Evolutionary conservation across 805 yeast genomes (phyloP).

Genomic region (Lipomyces japonicus): DNA sequence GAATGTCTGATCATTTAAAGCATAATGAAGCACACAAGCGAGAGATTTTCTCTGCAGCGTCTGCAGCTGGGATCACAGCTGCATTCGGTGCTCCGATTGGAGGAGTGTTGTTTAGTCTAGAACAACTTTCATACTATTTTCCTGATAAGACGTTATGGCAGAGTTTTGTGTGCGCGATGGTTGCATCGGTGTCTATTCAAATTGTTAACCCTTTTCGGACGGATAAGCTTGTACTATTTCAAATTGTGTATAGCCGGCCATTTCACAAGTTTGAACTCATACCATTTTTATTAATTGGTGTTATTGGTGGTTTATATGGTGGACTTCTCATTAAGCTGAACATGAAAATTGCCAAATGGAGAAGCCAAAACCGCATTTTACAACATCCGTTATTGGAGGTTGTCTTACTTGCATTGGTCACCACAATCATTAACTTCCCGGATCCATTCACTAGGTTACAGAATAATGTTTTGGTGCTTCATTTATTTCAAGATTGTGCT

Average conservation of each 20-base stretch:
- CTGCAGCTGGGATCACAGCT: constrained; percentile 79
- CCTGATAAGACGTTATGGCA: constrained; percentile 73
- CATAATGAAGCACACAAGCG: constrained; percentile 51
- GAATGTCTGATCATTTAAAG: constrained; percentile 34
- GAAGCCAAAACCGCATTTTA: constrained; percentile 28
- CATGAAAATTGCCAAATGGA: constrained; percentile 27
- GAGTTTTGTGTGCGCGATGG: constrained; percentile 73
- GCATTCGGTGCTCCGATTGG: constrained; percentile 88
- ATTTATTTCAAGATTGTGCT: constrained; percentile 66
- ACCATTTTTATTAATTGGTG: constrained; percentile 70
- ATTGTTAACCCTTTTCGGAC: constrained; percentile 49
- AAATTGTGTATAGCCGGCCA: constrained; percentile 56
- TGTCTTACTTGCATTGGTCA: constrained; percentile 45
- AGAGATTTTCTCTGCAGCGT: constrained; percentile 67
- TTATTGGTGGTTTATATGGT: constrained; percentile 44
- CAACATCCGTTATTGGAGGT: constrained; percentile 47
- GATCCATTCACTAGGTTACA: constrained; percentile 52
- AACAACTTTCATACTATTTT: constrained; percentile 57
- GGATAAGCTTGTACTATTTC: constrained; percentile 55
- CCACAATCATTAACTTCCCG: constrained; percentile 57
- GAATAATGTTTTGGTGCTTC: constrained; percentile 53
- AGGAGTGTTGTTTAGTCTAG: constrained; percentile 69
- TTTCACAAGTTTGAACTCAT: constrained; percentile 70
- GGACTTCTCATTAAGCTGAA: constrained; percentile 23
- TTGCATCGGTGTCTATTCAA: constrained; percentile 61